Percentiles rank a stretch among this genome's conserved stretches.
Evolutionary conservation across 805 yeast genomes (phyloP).

Genomic region (Clavispora asparagi): DNA sequence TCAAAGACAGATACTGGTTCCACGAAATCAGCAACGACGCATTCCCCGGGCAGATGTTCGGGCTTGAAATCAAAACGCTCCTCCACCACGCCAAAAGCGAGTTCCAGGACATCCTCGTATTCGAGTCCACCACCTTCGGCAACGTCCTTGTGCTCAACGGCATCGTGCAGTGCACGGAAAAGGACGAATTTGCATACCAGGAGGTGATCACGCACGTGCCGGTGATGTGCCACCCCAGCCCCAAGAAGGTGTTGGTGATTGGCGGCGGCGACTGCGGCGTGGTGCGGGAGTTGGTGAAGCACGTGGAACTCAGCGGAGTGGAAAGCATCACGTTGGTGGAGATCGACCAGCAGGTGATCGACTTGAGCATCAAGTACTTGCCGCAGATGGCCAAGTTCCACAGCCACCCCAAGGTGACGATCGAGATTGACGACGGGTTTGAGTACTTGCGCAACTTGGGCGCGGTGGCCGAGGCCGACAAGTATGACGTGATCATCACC

Average conservation of each 20-base stretch:
- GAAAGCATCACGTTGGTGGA: slow-evolving; percentile 77
- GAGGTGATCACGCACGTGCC: slow-evolving; percentile 88
- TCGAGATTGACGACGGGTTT: slow-evolving; percentile 80
- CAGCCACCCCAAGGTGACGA: slow-evolving; percentile 58
- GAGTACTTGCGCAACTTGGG: slow-evolving; percentile 49
- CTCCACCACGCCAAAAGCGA: slow-evolving; percentile 63
- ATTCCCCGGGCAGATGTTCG: slow-evolving; percentile 87
- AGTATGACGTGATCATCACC: slow-evolving; percentile 80
- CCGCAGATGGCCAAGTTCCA: slow-evolving; percentile 71
- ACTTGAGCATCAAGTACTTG: slow-evolving; percentile 62
- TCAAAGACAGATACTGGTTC: slow-evolving; percentile 58
- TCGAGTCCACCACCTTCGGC: slow-evolving; percentile 71
- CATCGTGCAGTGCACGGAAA: slow-evolving; percentile 83
- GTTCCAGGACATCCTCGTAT: slow-evolving; percentile 80
- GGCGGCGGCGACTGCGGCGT: slow-evolving; percentile 99
- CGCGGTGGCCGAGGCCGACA: slow-evolving; percentile 29
- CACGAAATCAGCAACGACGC: slow-evolving; percentile 62
- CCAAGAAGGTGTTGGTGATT: slow-evolving; percentile 74
- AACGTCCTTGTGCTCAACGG: slow-evolving; percentile 89
- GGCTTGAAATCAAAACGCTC: slow-evolving; percentile 56
- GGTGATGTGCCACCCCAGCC: slow-evolving; percentile 67
- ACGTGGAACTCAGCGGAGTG: slow-evolving; percentile 41
- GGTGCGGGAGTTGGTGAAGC: slow-evolving; percentile 80
- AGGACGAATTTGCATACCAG: slow-evolving; percentile 92
- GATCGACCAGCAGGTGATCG: slow-evolving; percentile 79